Percentiles rank a stretch among this genome's conserved stretches.
Evolutionary conservation across 2,329 filamentous ascomycete species (phyloP).

Genomic region (Tolypocladium tundrense): DNA sequence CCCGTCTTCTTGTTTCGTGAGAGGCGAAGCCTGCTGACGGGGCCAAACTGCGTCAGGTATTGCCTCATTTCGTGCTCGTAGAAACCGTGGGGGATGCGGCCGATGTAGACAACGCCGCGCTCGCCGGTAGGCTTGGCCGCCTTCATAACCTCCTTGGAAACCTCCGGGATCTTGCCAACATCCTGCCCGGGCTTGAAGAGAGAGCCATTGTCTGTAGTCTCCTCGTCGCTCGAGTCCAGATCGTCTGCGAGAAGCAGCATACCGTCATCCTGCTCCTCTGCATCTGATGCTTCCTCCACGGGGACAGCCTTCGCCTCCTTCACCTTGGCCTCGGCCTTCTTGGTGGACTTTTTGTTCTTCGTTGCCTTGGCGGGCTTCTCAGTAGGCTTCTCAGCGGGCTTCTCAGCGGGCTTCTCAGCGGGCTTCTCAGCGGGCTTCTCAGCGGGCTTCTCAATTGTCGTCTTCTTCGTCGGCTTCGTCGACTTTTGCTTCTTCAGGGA

Average conservation of each 20-base stretch:
- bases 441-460: conserved; percentile 10
- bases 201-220: conserved; percentile 22
- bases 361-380: conserved; percentile 12
- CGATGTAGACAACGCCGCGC: conserved; percentile 79
- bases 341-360: conserved; percentile 21
- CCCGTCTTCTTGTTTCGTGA: conserved; percentile 90
- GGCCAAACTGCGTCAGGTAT: conserved; percentile 91
- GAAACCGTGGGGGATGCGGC: conserved; percentile 86
- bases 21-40: conserved; percentile 66
- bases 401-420: conserved; percentile 12
- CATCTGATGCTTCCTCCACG: conserved; percentile 19
- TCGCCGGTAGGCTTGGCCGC: conserved; percentile 37
- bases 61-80: conserved; percentile 91
- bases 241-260: conserved; percentile 32
- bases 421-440: conserved; percentile 13
- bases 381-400: conserved; percentile 8
- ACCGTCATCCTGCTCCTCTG: conserved; percentile 30
- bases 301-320: conserved; percentile 17
- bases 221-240: conserved; percentile 34
- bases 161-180: conserved; percentile 39
- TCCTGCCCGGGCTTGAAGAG: conserved; percentile 38
- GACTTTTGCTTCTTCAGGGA: conserved; percentile 36
- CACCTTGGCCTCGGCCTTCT: conserved; percentile 12
- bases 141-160: conserved; percentile 33
- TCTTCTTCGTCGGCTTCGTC: conserved; percentile 27